A percentile compares a stretch with the other conserved stretches of the same genome.
These are phyloP conservation scores for Boletus reticuloceps DNA, from an alignment of 768 basidiomycete species.

Conservation along the genomic window DNA sequence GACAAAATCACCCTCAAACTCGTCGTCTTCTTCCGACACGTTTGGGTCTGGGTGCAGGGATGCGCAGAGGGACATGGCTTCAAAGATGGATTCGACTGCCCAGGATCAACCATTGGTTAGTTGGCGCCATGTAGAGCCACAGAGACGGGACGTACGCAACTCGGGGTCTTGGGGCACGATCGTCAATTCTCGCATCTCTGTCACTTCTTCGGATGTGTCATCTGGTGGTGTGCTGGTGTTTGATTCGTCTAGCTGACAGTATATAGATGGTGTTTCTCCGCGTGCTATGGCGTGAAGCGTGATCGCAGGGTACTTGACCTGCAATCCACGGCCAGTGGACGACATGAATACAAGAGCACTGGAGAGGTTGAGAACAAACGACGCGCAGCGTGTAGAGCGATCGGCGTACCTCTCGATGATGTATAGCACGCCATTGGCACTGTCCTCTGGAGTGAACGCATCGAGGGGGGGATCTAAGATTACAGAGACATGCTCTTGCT, in stretches of 20 bases:
- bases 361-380: conserved; percentile 4
- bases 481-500: conserved; percentile 68
- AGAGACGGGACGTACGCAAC: conserved; percentile 50
- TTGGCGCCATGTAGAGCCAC: not conserved
- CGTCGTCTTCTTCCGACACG: conserved; percentile 39
- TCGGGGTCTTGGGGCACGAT: conserved; percentile 62
- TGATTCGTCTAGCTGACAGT: conserved; percentile 91
- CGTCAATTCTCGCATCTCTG: conserved; percentile 74
- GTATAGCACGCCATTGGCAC: conserved; percentile 67
- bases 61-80: conserved; percentile 82
- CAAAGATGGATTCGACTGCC: conserved; percentile 81
- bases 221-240: conserved; percentile 33
- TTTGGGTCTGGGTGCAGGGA: conserved; percentile 76
- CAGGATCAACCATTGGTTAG: not conserved
- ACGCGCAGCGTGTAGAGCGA: not conserved
- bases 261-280: conserved; percentile 69
- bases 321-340: conserved; percentile 66
- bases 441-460: conserved; percentile 52
- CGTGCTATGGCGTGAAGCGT: conserved; percentile 93
- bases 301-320: conserved; percentile 84
- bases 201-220: conserved; percentile 35
- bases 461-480: conserved; percentile 66
- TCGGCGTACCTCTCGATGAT: conserved; percentile 76
- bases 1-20: conserved; percentile 52
- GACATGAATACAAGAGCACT: conserved; percentile 82